phyloP scores from a whole-genome alignment of 1,139 yeast species.

The Candida labiduridarum region DNA sequence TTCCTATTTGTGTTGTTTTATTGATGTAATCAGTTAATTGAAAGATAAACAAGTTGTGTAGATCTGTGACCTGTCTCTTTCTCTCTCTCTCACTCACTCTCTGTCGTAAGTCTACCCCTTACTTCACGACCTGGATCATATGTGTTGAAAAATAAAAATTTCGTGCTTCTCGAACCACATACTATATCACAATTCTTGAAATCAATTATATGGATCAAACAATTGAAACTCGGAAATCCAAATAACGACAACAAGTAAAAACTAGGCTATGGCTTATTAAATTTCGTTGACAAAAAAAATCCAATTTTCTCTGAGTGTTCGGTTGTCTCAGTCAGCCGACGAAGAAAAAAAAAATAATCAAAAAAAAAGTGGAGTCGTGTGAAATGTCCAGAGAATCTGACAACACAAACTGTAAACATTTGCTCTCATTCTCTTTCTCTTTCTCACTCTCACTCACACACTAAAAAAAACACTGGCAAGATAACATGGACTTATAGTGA shows the following conservation, averaged over 20 bases:
- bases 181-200: neutral
- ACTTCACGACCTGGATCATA: neutral
- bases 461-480: neutral
- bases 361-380: slow-evolving; percentile 7
- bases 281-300: neutral
- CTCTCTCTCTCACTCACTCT: slow-evolving; percentile 1
- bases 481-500: slow-evolving; percentile 1
- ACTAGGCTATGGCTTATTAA: neutral
- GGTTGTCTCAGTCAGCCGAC: slow-evolving; percentile 8
- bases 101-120: neutral
- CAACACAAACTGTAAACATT: slow-evolving; percentile 14
- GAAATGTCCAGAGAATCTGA: slow-evolving; percentile 8
- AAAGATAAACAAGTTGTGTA: neutral
- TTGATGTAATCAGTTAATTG: neutral
- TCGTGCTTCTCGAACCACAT: neutral
- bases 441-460: neutral
- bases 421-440: neutral
- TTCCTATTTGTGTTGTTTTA: neutral
- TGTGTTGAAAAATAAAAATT: too few species aligned
- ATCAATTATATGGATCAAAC: neutral
- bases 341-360: slow-evolving; percentile 2
- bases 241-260: neutral
- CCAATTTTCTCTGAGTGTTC: slow-evolving; percentile 2
- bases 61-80: neutral
- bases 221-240: neutral